phyloP scores from a whole-genome alignment of 805 yeast species.

The Yarrowia deformans region DNA sequence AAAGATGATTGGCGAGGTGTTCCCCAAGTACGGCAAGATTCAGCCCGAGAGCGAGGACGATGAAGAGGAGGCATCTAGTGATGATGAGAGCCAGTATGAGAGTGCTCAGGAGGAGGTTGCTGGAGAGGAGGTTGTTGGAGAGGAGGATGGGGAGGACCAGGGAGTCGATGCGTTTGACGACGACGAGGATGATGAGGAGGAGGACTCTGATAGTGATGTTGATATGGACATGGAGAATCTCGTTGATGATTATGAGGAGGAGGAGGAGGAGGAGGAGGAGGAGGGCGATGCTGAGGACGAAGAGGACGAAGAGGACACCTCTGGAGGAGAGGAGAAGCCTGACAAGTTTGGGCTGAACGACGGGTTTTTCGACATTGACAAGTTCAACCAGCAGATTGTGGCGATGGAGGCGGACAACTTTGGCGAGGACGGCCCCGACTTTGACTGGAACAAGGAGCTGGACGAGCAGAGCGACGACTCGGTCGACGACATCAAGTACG shows the following conservation, averaged over 20 bases:
- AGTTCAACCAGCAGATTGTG: conserved; percentile 77
- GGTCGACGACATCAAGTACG: conserved; percentile 50
- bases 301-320: conserved; percentile 42
- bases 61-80: conserved; percentile 41
- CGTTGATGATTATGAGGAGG: conserved; percentile 27
- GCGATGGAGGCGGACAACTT: conserved; percentile 61
- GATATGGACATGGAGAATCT: conserved; percentile 41
- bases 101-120: conserved; percentile 48
- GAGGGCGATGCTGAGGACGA: conserved; percentile 43
- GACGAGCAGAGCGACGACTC: conserved; percentile 59
- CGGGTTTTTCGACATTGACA: conserved; percentile 83
- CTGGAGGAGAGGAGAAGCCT: conserved; percentile 2
- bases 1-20: conserved; percentile 61
- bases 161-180: conserved; percentile 41
- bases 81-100: conserved; percentile 36
- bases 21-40: conserved; percentile 52
- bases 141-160: conserved; percentile 40
- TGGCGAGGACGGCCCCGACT: conserved; percentile 57
- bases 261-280: not conserved
- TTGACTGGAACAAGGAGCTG: conserved; percentile 55
- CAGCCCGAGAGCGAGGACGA: conserved; percentile 44
- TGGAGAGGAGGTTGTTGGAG: conserved; percentile 43
- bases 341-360: conserved; percentile 75
- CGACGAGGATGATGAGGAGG: conserved; percentile 42
- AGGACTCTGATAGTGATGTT: conserved; percentile 3